These are phyloP conservation scores for Graphiopsis chlorocephala DNA, from an alignment of 2,329 filamentous ascomycete genomes.

Conservation along the genomic window DNA sequence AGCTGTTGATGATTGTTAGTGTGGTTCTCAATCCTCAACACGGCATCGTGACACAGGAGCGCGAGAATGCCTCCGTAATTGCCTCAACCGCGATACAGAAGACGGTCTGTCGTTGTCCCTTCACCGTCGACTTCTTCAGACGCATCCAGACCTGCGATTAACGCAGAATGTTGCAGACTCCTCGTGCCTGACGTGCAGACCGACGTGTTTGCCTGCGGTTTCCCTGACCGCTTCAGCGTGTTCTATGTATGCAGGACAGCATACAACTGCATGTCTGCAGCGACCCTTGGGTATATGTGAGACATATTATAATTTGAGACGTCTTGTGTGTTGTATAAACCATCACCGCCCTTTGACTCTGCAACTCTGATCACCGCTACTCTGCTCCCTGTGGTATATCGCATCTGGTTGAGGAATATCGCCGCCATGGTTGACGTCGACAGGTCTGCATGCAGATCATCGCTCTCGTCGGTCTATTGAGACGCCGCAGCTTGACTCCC, in stretches of 20 bases:
- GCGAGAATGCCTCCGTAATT: background rate
- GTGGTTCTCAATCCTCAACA: background rate
- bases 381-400: background rate
- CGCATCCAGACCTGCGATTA: background rate
- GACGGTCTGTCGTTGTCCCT: background rate
- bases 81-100: background rate
- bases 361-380: background rate
- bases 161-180: background rate
- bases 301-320: background rate
- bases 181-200: background rate
- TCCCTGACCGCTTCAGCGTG: background rate
- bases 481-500: background rate
- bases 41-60: background rate
- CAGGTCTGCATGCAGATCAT: background rate
- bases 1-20: background rate
- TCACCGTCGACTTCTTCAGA: conserved; percentile 7
- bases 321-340: background rate
- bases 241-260: background rate
- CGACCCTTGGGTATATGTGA: background rate
- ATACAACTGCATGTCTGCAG: background rate
- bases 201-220: background rate
- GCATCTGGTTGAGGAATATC: background rate
- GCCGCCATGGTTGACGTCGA: background rate
- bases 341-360: background rate
- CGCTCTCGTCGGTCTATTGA: background rate